Base-by-base conservation (phyloP, 139 green algal species). In the Edaphochlamys debaryana region DNA sequence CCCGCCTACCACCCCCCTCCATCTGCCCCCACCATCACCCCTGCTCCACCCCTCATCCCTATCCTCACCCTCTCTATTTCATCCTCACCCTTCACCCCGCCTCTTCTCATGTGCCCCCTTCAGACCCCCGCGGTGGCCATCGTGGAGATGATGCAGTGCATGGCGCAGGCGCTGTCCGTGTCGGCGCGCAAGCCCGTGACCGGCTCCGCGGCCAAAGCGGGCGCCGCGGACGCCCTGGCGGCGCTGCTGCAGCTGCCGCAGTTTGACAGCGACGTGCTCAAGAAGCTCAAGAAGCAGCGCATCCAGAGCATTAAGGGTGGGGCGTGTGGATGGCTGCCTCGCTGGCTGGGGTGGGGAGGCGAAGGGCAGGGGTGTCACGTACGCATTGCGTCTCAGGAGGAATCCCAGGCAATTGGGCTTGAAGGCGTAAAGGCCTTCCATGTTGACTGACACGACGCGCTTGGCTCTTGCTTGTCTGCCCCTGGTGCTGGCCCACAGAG, bases 141-240 rank as follows among this genome's bases (percentile, higher is more conserved):
- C 32, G 79, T 98, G 36, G 94, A 98, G 89, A 91, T 96, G 84
- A 92, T 94, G 89, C 95, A 98, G 88, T 97, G 94, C 90, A 67
- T 98, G 15, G 84, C 88, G 0, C 93, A 96, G 81, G 93, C 91
- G 9, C 77, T 95, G 32, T 78, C 84, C 32, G 48, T 89, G 9
- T 50, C 48, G 0, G 27, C 54, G 13, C 79, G 89, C 56, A 91
- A 92, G 71, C 85, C 87, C 4, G 38, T 78, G 36, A 48, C 60
- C 29, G 75, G 60, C 50, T 69, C 71, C 54, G 69, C 40, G 17
- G 63, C 72, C 74, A 89, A 89, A 73, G 80, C 45, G 9, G 71
- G 78, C 42, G 89, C 80, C 48, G 48, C n/a, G 45, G 56, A 80
- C 45, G 64, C 27, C 17, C 60, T 48, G 50, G 85, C 90, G 23